Base-by-base conservation (phyloP, 768 basidiomycete species). In the Suillus weaverae region DNA sequence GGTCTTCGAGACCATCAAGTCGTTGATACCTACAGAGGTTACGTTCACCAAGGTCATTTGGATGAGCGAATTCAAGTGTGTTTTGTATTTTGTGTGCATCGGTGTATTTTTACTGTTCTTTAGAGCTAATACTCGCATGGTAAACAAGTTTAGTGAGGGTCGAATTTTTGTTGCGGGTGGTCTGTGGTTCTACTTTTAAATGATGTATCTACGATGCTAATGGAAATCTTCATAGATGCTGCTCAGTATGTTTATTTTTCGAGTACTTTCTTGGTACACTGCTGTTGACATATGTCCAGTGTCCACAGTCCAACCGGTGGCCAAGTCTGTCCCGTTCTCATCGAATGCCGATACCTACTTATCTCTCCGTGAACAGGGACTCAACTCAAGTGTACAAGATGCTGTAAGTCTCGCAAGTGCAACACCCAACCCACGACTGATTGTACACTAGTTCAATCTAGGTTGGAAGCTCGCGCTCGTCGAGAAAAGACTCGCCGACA, bases 391-490 rank as follows among this genome's bases (percentile, higher is more conserved):
- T 43, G 67, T 80, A 10, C 80, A 81, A 64, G 81, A 82, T 67
- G 66, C 75, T 20, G 81, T 82, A 62, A 46, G 79, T 64, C 10
- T 26, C 14, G n/a, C 60, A 44, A 22, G 33, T 33, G 5, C 30
- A 35, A 0, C 5, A 20, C 1, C 10, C 20, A 32, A 6, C 4
- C 10, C 18, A 20, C n/a, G 0, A 53, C 61, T 48, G 14, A 36
- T 16, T 5, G 7, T 20, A 11, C 7, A n/a, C 64, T 57, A 81
- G 77, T 72, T 72, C 64, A 82, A 83, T 64, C 68, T 83, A 5
- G 76, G 70, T 1, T 81, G 80, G 81, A 82, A 82, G 64, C 72
- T 81, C 30, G 73, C 80, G 5, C 71, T 80, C 16, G 80, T 79
- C 14, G 63, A 71, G 10, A 79, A 78, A 60, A 71, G 73, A 2